These are phyloP conservation scores for Polytrichum commune DNA, from an alignment of 225 moss, liverwort and hornwort species.

Conservation along the genomic window DNA sequence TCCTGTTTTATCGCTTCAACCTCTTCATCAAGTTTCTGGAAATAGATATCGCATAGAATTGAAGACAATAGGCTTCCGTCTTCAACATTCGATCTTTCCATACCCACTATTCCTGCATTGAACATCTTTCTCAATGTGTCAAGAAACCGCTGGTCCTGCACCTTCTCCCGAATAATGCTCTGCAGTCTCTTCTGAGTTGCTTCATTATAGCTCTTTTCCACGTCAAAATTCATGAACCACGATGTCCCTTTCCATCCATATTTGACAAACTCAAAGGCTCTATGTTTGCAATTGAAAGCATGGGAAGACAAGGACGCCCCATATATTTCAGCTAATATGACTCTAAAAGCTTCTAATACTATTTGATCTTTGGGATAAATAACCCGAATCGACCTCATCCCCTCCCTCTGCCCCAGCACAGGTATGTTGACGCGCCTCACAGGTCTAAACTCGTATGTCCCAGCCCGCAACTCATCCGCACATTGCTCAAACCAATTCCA, in stretches of 20 bases:
- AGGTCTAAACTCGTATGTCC: slow-evolving; percentile 43
- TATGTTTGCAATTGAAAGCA: slow-evolving; percentile 41
- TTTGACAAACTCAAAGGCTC: slow-evolving; percentile 49
- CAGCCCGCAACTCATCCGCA: slow-evolving; percentile 34
- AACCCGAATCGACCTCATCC: slow-evolving; percentile 41
- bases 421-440: slow-evolving; percentile 42
- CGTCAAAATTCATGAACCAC: slow-evolving; percentile 45
- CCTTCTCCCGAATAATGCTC: slow-evolving; percentile 48
- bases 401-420: slow-evolving; percentile 26
- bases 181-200: slow-evolving; percentile 46
- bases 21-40: slow-evolving; percentile 57
- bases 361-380: slow-evolving; percentile 52
- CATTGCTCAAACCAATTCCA: slow-evolving; percentile 57
- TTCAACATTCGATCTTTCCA: slow-evolving; percentile 33
- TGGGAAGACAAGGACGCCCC: slow-evolving; percentile 19
- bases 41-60: slow-evolving; percentile 42
- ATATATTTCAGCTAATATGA: slow-evolving; percentile 26
- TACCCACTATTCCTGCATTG: slow-evolving; percentile 41
- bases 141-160: slow-evolving; percentile 45
- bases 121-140: slow-evolving; percentile 55
- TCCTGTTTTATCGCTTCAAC: slow-evolving; percentile 43
- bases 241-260: slow-evolving; percentile 54
- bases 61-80: slow-evolving; percentile 50
- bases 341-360: slow-evolving; percentile 37
- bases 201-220: slow-evolving; percentile 36